Base-by-base conservation (phyloP, 2,329 filamentous ascomycete genomes). In the Onygenales sp. region DNA sequence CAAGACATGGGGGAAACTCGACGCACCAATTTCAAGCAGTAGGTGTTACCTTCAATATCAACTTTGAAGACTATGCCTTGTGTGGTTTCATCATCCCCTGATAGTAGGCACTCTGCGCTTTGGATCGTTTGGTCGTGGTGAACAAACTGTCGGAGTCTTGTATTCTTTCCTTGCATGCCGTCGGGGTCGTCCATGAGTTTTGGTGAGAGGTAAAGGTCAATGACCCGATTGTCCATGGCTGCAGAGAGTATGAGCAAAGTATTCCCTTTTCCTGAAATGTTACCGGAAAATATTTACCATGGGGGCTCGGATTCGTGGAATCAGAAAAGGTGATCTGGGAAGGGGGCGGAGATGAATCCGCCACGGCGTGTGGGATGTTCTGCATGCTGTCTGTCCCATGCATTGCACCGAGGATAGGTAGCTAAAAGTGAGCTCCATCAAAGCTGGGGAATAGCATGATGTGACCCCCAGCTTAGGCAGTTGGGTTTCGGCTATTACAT, bases 11-110 rank as follows among this genome's bases (percentile, higher is more conserved):
- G 3, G 21, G 3, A 27, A 27, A 1, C 14, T 45, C 17, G 11
- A 35, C 45, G n/a, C n/a, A 48, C 45, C 33, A 48, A 31, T 48
- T 48, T 48, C 21, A 48, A 48, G 21, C 17, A 21, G 33, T 48
- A 48, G 7, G 8, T 31, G 9, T 48, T 7, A 33, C 45, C 45
- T 31, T 48, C n/a, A 32, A 48, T 48, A 3, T 33, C 33, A 11
- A 48, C 45, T 14, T 31, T 21, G 21, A 27, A 48, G n/a, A 48
- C 45, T 10, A 32, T 31, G 32, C 45, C 45, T 35, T 48, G 38
- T 41, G 11, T 14, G 14, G 11, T 33, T 17, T 17, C 17, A 32
- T 33, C 9, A 7, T 33, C 32, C 32, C 1, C 45, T 32, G 17
- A n/a, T 31, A 48, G 4, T 7, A 35, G 4, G 1, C 45, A 14